Evolutionary conservation across 495 filamentous ascomycete species (phyloP), one percentile per base, ranked within the genome.

Genomic region (Staphylotrichum longicolle): DNA sequence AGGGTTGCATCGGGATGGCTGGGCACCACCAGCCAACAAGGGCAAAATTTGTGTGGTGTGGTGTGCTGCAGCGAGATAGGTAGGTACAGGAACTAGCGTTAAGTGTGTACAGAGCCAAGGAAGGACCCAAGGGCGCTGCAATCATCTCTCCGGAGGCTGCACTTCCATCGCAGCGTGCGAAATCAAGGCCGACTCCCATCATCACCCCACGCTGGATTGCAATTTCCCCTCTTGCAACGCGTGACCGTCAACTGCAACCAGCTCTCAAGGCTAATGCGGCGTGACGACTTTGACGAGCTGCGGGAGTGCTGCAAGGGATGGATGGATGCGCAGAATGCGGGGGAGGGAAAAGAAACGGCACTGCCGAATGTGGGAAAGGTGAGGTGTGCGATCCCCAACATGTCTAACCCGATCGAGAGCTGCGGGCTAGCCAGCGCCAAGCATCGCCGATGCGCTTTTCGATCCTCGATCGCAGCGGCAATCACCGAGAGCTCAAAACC

Each of bases 231-330:
- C 7, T 41, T 58, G 56, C 46, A 45, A 41, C 56, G 46, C 46
- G 56, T 50, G 45, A 50, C 56, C 46, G 15, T 40, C 34, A 12
- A 58, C 20, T 58, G 56, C 56, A 50, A 50, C 56, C 32, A 27
- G 44, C 0, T n/a, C 4, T 58, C 11, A 41, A 7, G 56, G 12
- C 56, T 27, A n/a, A n/a, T 49, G 35, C 32, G 56, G 41, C 15
- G 45, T 27, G 20, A 27, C 20, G 20, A 27, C 20, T 27, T 27
- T 58, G 56, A 50, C 46, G 45, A 30, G 55, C 44, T 41, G 46
- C 40, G 15, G 9, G 42, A 32, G 45, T n/a, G 34, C 34, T n/a
- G 44, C 44, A 49, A 40, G 55, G 42, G 46, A 50, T 48, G 35
- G 4, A 27, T 27, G 20, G 20, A 27, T 27, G 20, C 14, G 41